Evolutionary conservation across 345 rosid genomes (phyloP).

Genomic region (Lepidium aucheri): DNA sequence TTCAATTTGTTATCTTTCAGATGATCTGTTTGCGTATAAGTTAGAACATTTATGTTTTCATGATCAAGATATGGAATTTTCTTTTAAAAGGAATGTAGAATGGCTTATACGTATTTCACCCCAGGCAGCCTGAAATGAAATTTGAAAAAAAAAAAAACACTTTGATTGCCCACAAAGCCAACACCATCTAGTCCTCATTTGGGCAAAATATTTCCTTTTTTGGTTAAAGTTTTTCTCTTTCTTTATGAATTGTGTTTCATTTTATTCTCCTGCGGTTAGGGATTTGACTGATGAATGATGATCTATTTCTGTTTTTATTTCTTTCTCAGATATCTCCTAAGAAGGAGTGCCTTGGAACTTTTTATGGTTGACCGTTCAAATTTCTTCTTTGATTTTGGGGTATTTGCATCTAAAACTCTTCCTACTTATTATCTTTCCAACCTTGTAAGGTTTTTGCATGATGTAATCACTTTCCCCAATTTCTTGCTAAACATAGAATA

Average conservation of each 20-base stretch:
- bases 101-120: not conserved
- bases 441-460: constrained; percentile 2
- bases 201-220: not conserved
- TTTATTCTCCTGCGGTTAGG: not conserved
- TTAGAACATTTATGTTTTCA: not conserved
- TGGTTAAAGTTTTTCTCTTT: not conserved
- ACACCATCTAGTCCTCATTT: not conserved
- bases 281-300: constrained; percentile 8
- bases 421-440: not conserved
- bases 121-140: not conserved
- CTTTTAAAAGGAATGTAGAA: not conserved
- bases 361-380: constrained; percentile 96
- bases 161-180: not conserved
- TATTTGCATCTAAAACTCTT: constrained; percentile 30
- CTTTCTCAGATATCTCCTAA: constrained; percentile 62
- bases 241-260: constrained; percentile 1
- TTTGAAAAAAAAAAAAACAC: too few species aligned
- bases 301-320: constrained; percentile 15
- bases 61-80: not conserved
- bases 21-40: not conserved
- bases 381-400: constrained; percentile 98
- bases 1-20: constrained; percentile 1
- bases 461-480: constrained; percentile 1
- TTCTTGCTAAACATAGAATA: constrained; percentile 40
- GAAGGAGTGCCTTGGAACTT: constrained; percentile 96